These are phyloP conservation scores for Laguncularia racemosa DNA, from an alignment of 345 rosid genomes.

Conservation along the genomic window DNA sequence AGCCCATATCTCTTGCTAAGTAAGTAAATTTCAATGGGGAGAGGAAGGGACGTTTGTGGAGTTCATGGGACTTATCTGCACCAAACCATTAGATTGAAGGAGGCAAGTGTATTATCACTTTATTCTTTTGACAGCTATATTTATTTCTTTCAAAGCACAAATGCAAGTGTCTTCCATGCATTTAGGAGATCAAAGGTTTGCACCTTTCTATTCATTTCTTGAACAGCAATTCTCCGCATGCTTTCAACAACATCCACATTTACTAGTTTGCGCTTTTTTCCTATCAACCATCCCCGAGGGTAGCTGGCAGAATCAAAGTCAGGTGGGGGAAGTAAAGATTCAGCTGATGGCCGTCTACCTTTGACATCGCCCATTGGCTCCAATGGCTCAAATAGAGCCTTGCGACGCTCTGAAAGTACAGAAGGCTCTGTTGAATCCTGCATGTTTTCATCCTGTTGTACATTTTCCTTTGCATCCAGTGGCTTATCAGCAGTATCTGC, in stretches of 20 bases:
- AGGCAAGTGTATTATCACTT: background rate
- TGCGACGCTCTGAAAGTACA: slow-evolving; percentile 62
- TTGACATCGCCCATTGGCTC: slow-evolving; percentile 47
- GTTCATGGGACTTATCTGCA: too few species aligned
- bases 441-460: slow-evolving; percentile 31
- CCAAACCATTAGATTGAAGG: too few species aligned
- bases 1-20: too few species aligned
- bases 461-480: slow-evolving; percentile 38
- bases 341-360: slow-evolving; percentile 46
- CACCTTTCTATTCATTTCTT: slow-evolving; percentile 97
- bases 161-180: too few species aligned
- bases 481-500: slow-evolving; percentile 30
- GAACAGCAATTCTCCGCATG: slow-evolving; percentile 94
- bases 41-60: too few species aligned
- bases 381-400: slow-evolving; percentile 83
- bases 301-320: slow-evolving; percentile 78
- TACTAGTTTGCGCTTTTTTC: slow-evolving; percentile 89
- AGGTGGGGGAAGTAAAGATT: slow-evolving; percentile 79
- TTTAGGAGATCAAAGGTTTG: background rate
- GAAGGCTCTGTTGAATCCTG: slow-evolving; percentile 24
- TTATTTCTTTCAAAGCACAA: background rate
- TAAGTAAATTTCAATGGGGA: too few species aligned
- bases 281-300: slow-evolving; percentile 90
- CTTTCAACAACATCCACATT: slow-evolving; percentile 94
- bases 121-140: background rate